Evolutionary conservation across 202 grass and related monocot species (phyloP).

Genomic region (Zoysia matrella): DNA sequence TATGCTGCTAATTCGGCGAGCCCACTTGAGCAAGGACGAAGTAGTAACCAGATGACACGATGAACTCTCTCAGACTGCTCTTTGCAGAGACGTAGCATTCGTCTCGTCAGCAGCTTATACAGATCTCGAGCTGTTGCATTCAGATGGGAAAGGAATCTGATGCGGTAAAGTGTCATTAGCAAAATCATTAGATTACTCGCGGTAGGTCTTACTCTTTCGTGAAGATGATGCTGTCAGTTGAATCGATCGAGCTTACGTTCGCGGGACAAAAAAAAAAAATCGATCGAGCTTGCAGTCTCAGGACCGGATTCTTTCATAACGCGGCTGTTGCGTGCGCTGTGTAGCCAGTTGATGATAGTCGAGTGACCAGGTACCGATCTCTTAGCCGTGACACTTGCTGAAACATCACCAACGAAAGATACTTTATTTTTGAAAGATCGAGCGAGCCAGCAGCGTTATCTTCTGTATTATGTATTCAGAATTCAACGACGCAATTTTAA

Average conservation of each 20-base stretch:
- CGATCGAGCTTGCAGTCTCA: background rate
- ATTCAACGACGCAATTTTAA: background rate
- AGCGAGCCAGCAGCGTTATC: background rate
- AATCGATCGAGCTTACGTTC: background rate
- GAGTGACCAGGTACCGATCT: background rate
- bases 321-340: background rate
- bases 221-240: background rate
- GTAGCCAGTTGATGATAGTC: background rate
- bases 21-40: background rate
- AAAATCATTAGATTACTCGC: background rate
- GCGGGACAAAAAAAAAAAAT: too few species aligned
- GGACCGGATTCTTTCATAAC: background rate
- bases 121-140: background rate
- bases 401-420: background rate
- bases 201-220: background rate
- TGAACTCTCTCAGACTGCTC: background rate
- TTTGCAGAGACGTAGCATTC: background rate
- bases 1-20: background rate
- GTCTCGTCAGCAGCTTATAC: background rate
- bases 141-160: background rate
- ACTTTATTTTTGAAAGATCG: too few species aligned
- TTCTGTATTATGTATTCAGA: background rate
- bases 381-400: background rate
- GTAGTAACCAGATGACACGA: background rate
- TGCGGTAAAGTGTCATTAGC: background rate